Conservation (phyloP, 352 stramenopile genomes). For the Phytopythium montanum region DNA sequence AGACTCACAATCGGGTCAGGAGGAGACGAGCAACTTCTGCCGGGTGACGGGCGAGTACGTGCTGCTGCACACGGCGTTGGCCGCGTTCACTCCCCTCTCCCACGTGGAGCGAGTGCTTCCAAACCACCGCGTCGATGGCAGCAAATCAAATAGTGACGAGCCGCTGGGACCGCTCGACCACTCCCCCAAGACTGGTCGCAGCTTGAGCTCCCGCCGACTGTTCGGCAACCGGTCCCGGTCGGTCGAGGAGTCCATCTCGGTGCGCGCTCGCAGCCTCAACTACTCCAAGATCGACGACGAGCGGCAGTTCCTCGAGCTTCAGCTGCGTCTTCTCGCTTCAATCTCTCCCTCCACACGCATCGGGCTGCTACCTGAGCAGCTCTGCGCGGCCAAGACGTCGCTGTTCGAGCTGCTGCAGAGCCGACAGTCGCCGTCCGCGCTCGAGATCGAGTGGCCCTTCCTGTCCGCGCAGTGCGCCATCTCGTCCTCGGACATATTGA, state of each 20-base stretch:
- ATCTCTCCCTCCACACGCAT: neutral
- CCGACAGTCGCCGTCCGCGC: neutral
- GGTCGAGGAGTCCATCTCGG: neutral
- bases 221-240: neutral
- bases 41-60: conserved; percentile 22
- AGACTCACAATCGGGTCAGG: no score
- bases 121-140: neutral
- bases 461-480: neutral
- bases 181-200: neutral
- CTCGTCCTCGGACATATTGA: conserved; percentile 1
- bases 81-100: conserved; percentile 34
- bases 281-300: neutral
- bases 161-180: neutral
- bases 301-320: neutral
- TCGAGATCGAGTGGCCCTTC: conserved; percentile 3
- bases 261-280: neutral
- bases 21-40: no score
- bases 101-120: conserved; percentile 27
- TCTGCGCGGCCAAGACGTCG: conserved; percentile 1
- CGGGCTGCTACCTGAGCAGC: neutral
- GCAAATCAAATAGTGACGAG: neutral
- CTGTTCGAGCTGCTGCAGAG: neutral
- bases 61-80: conserved; percentile 32
- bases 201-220: neutral
- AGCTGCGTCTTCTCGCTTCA: neutral